These are phyloP conservation scores for Petasospora fabianii DNA, from an alignment of 1,139 yeast genomes.

Conservation along the genomic window DNA sequence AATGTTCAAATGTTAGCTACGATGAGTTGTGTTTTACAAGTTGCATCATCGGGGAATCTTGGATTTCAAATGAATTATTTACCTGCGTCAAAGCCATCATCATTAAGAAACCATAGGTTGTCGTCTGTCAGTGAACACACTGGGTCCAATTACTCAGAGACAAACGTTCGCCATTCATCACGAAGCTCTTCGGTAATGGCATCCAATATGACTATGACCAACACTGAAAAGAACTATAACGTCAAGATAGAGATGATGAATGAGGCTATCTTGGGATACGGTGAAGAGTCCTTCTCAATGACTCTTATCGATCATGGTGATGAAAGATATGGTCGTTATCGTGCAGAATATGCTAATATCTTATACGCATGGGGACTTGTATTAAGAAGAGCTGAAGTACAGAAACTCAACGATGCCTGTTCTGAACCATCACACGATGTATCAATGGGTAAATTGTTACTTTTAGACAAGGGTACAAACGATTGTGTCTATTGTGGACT, in stretches of 20 bases:
- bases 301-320: constrained; percentile 48
- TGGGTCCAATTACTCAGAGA: constrained; percentile 17
- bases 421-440: constrained; percentile 16
- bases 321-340: constrained; percentile 45
- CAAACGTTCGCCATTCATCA: constrained; percentile 18
- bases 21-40: constrained; percentile 60
- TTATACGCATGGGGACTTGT: constrained; percentile 82
- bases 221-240: constrained; percentile 23
- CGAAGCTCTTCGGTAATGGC: constrained; percentile 25
- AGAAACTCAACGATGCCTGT: constrained; percentile 61
- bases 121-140: constrained; percentile 19
- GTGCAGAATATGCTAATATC: constrained; percentile 78
- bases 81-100: constrained; percentile 3
- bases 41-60: constrained; percentile 7
- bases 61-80: constrained; percentile 6
- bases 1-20: constrained; percentile 90
- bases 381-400: constrained; percentile 67
- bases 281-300: constrained; percentile 42
- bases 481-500: constrained; percentile 67
- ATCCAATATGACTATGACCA: constrained; percentile 7
- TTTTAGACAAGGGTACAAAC: constrained; percentile 16
- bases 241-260: constrained; percentile 54
- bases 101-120: constrained; percentile 14
- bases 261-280: constrained; percentile 51
- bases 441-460: constrained; percentile 21